Evolutionary conservation across 2,329 filamentous ascomycete genomes (phyloP).

Genomic region (Nemania sp.): DNA sequence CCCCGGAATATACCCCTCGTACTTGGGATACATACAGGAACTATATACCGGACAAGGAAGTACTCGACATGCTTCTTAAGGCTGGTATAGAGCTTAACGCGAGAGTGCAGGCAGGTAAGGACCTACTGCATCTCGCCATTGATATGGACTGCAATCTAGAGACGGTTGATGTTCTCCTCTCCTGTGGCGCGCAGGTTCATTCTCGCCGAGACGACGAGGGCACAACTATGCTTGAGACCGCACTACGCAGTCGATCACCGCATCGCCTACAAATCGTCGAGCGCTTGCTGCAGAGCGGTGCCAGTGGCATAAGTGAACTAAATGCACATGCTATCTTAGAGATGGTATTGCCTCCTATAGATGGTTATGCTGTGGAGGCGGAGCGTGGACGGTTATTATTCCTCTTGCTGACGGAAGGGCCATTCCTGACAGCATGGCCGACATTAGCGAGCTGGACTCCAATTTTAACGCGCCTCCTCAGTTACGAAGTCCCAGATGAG

Average conservation of each 20-base stretch:
- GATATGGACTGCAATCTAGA: not conserved
- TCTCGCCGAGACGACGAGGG: not conserved
- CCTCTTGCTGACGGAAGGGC: not conserved
- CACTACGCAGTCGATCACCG: not conserved
- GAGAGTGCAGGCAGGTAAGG: not conserved
- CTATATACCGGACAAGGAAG: slow-evolving; percentile 3
- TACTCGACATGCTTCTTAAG: slow-evolving; percentile 1
- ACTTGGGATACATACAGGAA: not conserved
- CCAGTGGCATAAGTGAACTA: not conserved
- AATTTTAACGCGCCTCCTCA: not conserved
- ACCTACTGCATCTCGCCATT: slow-evolving; percentile 7
- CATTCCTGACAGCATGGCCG: not conserved
- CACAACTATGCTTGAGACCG: not conserved
- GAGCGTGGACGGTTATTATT: too few species aligned
- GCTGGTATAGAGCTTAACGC: too few species aligned
- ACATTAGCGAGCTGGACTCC: not conserved
- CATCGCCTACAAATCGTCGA: slow-evolving; percentile 1
- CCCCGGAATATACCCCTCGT: not conserved
- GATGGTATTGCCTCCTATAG: too few species aligned
- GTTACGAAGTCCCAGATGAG: not conserved
- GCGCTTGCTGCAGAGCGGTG: not conserved
- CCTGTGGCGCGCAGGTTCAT: not conserved
- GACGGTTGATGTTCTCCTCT: not conserved
- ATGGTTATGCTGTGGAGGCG: too few species aligned
- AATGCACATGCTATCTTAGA: too few species aligned